Evolutionary conservation across 495 filamentous ascomycete genomes (phyloP), one percentile per base, ranked within the genome.

Genomic region (Neurospora sp.): DNA sequence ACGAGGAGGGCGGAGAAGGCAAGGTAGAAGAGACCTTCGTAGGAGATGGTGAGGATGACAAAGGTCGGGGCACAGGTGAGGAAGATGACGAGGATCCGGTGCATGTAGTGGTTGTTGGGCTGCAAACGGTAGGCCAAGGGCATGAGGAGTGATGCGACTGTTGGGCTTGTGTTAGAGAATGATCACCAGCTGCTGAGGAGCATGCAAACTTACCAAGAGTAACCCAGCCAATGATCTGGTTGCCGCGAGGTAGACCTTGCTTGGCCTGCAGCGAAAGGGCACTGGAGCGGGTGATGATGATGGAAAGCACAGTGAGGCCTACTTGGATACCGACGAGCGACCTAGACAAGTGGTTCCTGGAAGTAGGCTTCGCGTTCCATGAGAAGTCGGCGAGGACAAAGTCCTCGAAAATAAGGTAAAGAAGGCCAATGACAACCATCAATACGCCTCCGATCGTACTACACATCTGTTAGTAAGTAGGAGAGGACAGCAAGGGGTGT

Each of bases 11-110:
- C 84, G 78, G 89, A 94, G 82, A 98, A 98, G 22, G 90, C 90
- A 74, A 97, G 87, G 84, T 97, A 98, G 83, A 99, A 99, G 4
- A 99, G 85, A 0, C 96, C 96, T 80, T 99, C 96, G 85, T 97
- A 99, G 20, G 94, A 97, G 80, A 98, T 98, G 35, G 94, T 97
- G 73, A 99, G 91, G 76, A 98, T 92, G 79, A 99, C 92, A 79
- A 99, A 99, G 12, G 91, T 91, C 1, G 96, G 96, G 0, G 94
- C 91, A 78, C 97, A 98, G 14, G 94, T 93, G 53, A 99, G 86
- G 85, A 98, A 99, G 46, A 98, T 87, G 75, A 97, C 88, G 78
- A 95, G 85, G 18, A 98, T 85, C 40, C 94, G 89, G 80, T 98
- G 95, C 74, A 98, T 87, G 78, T 98, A 97, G 82, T 97, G 89